Evolutionary conservation across 2,329 filamentous ascomycete genomes (phyloP), one percentile per base, ranked within the genome.

Genomic region (Rutstroemia sp.): DNA sequence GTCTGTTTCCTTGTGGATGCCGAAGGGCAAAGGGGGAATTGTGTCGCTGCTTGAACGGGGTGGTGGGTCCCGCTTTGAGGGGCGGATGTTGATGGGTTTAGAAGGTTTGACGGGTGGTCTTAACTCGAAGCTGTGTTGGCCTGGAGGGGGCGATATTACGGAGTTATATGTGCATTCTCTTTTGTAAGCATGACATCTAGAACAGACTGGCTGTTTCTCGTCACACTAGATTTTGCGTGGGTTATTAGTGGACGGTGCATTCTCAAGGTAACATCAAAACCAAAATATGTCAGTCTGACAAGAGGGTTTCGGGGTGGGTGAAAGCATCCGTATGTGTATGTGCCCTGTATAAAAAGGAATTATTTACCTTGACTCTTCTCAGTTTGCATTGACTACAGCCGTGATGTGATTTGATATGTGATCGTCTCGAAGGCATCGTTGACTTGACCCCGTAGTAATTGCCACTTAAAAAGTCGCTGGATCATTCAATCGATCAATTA

Each of bases 371-470:
- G 5, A 54, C 36, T 34, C 52, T 54, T 9, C 52, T 23, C 2
- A 54, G 17, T 17, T 54, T 54, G 19, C 52, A 54, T 34, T 54
- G 52, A 9, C 36, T 54, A 23, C 52, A 54, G 10, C 52, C 52
- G 3, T 54, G 52, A 25, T 54, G 52, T 16, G 52, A 54, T 49
- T 54, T 54, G 14, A 54, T 54, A 42, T 54, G 52, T 12, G 52
- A 54, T 34, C 52, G 48, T 49, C 52, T 49, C 10, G 45, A 48
- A 27, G 44, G 44, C 51, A 54, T 54, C 42, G 30, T 34, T 34
- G 30, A 34, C 30, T 10, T 34, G 30, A 34, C 30, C 30, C 9
- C 30, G 8, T 14, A 12, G 12, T 4, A 34, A 34, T 34, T 34
- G 9, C 30, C 12, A 34, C 30, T 10, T 12, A 34, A 12, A 10